phyloP scores from a whole-genome alignment of 306 rosid genomes.

The Pterocarpus santalinus region DNA sequence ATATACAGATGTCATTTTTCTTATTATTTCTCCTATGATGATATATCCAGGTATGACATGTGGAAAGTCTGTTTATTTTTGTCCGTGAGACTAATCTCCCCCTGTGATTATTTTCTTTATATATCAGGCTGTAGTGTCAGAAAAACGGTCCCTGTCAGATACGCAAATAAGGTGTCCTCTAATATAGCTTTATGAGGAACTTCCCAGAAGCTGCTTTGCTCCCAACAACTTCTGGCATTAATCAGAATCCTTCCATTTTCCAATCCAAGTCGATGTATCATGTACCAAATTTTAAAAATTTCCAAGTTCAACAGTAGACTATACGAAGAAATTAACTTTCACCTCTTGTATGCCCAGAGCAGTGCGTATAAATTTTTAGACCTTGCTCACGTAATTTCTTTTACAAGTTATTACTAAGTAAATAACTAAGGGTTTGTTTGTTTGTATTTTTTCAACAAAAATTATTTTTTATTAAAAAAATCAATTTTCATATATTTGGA shows the following conservation, averaged over 20 bases:
- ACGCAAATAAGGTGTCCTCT: background rate
- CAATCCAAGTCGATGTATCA: background rate
- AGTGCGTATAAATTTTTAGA: no score
- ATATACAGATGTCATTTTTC: background rate
- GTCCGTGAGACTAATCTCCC: background rate
- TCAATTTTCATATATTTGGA: no score
- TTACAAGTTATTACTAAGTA: no score
- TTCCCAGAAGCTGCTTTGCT: conserved; percentile 47
- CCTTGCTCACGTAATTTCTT: no score
- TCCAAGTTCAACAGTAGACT: background rate
- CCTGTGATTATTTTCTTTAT: background rate
- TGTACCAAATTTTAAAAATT: background rate
- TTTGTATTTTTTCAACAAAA: no score
- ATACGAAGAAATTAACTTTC: background rate
- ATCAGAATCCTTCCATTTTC: background rate
- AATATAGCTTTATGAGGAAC: conserved; percentile 12
- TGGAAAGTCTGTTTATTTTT: background rate
- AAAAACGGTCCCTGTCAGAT: conserved; percentile 16
- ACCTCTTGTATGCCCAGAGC: background rate
- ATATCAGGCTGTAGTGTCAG: background rate
- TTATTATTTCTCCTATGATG: no score
- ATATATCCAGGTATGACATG: no score
- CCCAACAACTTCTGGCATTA: conserved; percentile 30
- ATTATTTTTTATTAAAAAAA: no score
- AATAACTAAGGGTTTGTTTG: no score